Conservation (phyloP, 2,329 filamentous ascomycete species). For the Penicillium freii region DNA sequence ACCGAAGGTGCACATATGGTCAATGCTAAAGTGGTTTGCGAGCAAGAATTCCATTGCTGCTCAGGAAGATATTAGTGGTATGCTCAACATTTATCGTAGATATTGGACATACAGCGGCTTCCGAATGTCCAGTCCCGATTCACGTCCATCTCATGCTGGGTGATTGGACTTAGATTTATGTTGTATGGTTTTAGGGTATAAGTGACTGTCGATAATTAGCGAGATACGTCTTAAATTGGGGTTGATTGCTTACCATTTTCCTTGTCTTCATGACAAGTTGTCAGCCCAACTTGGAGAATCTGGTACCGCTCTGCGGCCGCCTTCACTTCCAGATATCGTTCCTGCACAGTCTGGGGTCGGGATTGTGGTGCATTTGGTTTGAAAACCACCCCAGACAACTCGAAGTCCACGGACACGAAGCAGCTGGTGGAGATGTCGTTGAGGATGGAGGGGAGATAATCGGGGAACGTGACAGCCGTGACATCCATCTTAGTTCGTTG, state of each 20-base stretch:
- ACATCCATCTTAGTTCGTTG: conserved; percentile 54
- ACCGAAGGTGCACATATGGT: conserved; percentile 55
- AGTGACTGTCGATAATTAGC: conserved; percentile 33
- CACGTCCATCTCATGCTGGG: conserved; percentile 53
- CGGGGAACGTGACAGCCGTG: conserved; percentile 49
- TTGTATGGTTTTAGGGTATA: conserved; percentile 66
- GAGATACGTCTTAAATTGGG: conserved; percentile 37
- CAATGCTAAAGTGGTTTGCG: conserved; percentile 58
- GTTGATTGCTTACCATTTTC: conserved; percentile 29
- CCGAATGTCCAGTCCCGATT: conserved; percentile 61
- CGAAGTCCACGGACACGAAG: conserved; percentile 65
- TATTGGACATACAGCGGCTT: conserved; percentile 47
- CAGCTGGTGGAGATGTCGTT: conserved; percentile 57
- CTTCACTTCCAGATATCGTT: conserved; percentile 61
- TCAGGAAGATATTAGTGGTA: conserved; percentile 9
- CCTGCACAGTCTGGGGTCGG: conserved; percentile 54
- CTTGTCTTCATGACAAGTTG: conserved; percentile 59
- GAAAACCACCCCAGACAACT: conserved; percentile 62
- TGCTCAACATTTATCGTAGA: neutral
- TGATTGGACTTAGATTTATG: conserved; percentile 59
- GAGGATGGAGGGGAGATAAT: conserved; percentile 56
- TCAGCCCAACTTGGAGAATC: conserved; percentile 66
- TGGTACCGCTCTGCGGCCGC: conserved; percentile 61
- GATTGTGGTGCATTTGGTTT: conserved; percentile 38
- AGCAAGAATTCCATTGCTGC: conserved; percentile 61